A percentile compares a stretch with the other conserved stretches of the same genome.
These are phyloP conservation scores for Pulveroboletus sp. DNA, from an alignment of 1,284 basidiomycete genomes.

Conservation along the genomic window DNA sequence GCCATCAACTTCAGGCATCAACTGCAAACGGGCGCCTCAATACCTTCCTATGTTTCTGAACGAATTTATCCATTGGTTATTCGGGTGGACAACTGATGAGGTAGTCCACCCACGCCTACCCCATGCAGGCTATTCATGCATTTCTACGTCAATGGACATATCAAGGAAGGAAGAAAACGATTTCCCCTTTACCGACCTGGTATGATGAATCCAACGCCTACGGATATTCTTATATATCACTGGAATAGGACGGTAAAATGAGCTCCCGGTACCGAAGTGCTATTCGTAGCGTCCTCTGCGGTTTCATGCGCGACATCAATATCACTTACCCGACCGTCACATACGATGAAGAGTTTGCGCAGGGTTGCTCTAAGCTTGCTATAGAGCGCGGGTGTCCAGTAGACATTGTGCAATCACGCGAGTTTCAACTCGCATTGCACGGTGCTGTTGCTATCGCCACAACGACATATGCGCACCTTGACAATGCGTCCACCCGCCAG, in stretches of 20 bases:
- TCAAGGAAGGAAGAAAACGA: not conserved
- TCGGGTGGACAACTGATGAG: not conserved
- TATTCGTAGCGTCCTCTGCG: slow-evolving; percentile 5
- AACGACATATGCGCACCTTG: slow-evolving; percentile 7
- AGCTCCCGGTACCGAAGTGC: not conserved
- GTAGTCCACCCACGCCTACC: not conserved
- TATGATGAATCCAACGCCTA: not conserved
- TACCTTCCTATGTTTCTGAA: not conserved
- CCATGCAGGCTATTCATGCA: not conserved
- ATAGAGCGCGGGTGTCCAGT: slow-evolving; percentile 6
- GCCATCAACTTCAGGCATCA: not conserved
- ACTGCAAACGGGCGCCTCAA: not conserved
- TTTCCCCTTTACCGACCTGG: not conserved
- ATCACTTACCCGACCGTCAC: slow-evolving; percentile 6
- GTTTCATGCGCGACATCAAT: slow-evolving; percentile 7
- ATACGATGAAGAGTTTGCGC: slow-evolving; percentile 10
- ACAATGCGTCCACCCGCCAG: slow-evolving; percentile 1
- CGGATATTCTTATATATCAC: not conserved
- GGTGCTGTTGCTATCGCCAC: slow-evolving; percentile 6
- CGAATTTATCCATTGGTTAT: not conserved
- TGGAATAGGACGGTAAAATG: not conserved
- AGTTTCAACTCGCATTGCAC: slow-evolving; percentile 10
- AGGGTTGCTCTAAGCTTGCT: not conserved
- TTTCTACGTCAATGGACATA: not conserved
- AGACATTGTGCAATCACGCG: not conserved